These are phyloP conservation scores for Amanita exitialis DNA, from an alignment of 768 basidiomycete species.

Conservation along the genomic window DNA sequence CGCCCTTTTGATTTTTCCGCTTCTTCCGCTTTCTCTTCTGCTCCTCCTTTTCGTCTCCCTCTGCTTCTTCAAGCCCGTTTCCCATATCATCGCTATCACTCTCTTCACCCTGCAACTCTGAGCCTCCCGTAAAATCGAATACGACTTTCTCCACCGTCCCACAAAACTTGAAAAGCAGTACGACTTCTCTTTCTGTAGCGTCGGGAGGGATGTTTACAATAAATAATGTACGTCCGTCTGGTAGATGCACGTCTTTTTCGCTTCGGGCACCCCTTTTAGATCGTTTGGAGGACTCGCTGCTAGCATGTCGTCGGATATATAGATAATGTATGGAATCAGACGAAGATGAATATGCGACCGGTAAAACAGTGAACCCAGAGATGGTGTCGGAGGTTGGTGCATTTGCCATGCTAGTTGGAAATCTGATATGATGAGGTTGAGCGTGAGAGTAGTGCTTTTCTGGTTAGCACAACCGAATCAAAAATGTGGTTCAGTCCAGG, in stretches of 20 bases:
- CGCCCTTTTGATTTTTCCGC: conserved; percentile 18
- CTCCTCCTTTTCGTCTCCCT: conserved; percentile 19
- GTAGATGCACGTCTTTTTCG: conserved; percentile 14
- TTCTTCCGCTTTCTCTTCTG: conserved; percentile 30
- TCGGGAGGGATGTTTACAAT: conserved; percentile 86
- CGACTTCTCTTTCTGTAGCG: conserved; percentile 72
- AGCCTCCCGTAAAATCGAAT: conserved; percentile 41
- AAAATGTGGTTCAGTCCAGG: conserved; percentile 14
- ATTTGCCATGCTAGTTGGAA: not conserved
- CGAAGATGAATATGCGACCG: conserved; percentile 29
- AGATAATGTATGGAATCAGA: conserved; percentile 48
- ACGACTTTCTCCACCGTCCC: conserved; percentile 72
- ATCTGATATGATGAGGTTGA: not conserved
- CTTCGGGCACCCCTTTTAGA: conserved; percentile 13
- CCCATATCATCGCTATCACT: conserved; percentile 28
- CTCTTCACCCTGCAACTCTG: conserved; percentile 26
- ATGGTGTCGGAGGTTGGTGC: conserved; percentile 14
- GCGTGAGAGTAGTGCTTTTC: no score
- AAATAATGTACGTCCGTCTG: conserved; percentile 69
- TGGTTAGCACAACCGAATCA: no score
- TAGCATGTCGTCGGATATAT: conserved; percentile 63
- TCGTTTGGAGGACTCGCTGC: conserved; percentile 31
- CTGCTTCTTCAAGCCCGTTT: conserved; percentile 9
- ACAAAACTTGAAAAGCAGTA: conserved; percentile 63
- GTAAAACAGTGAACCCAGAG: conserved; percentile 40